Conservation (phyloP, 768 basidiomycete genomes). For the Nidularia pulvinata region DNA sequence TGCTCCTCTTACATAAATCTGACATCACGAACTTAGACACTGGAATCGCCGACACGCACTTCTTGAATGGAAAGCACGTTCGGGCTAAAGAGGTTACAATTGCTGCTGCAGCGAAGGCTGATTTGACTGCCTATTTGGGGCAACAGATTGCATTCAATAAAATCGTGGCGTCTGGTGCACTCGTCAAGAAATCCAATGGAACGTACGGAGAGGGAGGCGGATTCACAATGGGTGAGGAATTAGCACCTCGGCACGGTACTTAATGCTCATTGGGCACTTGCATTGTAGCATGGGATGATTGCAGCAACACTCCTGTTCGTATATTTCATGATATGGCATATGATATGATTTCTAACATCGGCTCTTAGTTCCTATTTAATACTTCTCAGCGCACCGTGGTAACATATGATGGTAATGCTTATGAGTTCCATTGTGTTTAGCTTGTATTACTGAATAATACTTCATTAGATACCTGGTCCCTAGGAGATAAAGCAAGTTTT, state of each 20-base stretch:
- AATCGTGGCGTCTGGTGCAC: constrained; percentile 44
- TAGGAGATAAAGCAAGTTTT: constrained; percentile 56
- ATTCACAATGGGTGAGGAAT: constrained; percentile 43
- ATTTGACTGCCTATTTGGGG: constrained; percentile 42
- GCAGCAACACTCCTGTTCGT: constrained; percentile 66
- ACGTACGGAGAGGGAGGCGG: constrained; percentile 46
- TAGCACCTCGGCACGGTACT: not conserved
- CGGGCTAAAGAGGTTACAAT: constrained; percentile 12
- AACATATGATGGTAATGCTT: constrained; percentile 64
- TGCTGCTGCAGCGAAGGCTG: constrained; percentile 22
- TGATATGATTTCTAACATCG: too few relatives aligned
- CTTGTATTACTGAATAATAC: not conserved
- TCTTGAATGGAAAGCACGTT: constrained; percentile 44
- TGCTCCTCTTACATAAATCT: constrained; percentile 39
- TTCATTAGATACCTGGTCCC: constrained; percentile 32
- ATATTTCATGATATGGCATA: too few relatives aligned
- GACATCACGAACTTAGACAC: constrained; percentile 26
- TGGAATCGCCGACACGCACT: constrained; percentile 23
- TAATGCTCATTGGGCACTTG: constrained; percentile 11
- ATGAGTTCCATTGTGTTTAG: too few relatives aligned
- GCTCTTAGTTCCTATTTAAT: constrained; percentile 42
- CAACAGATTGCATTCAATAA: constrained; percentile 55
- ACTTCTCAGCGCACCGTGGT: constrained; percentile 51
- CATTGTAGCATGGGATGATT: constrained; percentile 59
- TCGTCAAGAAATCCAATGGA: constrained; percentile 42